Conservation (phyloP, 2,329 filamentous ascomycete species). For the Phialocephala subalpina region DNA sequence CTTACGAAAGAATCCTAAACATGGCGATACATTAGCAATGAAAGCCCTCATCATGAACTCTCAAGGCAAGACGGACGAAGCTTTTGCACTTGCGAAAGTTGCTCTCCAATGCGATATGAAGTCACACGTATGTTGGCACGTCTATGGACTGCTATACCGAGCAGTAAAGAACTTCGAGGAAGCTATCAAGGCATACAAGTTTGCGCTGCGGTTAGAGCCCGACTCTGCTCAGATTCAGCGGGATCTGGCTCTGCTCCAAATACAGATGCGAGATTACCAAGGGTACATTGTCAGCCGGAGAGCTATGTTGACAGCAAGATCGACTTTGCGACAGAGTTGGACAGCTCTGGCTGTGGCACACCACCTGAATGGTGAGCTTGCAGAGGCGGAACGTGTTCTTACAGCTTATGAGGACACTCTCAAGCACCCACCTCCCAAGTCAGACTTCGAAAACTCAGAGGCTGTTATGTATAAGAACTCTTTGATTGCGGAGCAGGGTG, state of each 20-base stretch:
- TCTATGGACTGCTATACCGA: conserved; percentile 93
- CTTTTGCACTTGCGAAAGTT: conserved; percentile 90
- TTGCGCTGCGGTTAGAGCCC: conserved; percentile 91
- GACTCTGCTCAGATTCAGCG: conserved; percentile 93
- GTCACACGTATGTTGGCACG: conserved; percentile 99
- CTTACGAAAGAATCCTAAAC: conserved; percentile 90
- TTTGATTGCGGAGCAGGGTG: conserved; percentile 89
- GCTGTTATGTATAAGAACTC: conserved; percentile 94
- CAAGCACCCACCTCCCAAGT: conserved; percentile 78
- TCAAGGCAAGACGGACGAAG: conserved; percentile 91
- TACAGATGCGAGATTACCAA: conserved; percentile 95
- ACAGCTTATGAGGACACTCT: conserved; percentile 93
- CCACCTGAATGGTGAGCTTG: conserved; percentile 85
- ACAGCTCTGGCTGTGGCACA: conserved; percentile 95
- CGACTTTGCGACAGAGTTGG: conserved; percentile 90
- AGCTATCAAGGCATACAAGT: conserved; percentile 99
- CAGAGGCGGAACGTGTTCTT: conserved; percentile 88
- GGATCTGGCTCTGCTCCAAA: conserved; percentile 90
- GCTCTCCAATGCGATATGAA: conserved; percentile 97
- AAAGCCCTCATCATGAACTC: conserved; percentile 97
- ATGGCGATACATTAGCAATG: conserved; percentile 99
- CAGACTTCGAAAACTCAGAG: conserved; percentile 92
- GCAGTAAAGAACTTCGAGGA: conserved; percentile 98
- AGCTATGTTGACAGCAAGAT: conserved; percentile 85
- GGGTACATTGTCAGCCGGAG: conserved; percentile 92